Conservation (phyloP, 2,329 filamentous ascomycete species). For the Cryphonectria radicalis region DNA sequence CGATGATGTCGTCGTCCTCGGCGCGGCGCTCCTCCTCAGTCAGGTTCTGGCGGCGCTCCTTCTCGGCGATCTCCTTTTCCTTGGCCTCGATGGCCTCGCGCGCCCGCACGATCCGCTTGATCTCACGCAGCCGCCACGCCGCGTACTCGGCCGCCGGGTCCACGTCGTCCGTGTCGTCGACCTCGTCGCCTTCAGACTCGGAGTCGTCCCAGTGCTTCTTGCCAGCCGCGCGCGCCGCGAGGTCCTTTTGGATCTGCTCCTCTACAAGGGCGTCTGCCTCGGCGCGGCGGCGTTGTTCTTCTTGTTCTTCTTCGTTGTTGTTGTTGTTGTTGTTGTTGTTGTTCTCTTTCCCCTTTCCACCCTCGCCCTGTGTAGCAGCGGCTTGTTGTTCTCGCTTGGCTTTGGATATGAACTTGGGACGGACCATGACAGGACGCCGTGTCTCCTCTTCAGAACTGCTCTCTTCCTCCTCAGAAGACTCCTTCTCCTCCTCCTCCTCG, state of each 20-base stretch:
- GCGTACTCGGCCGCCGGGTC: conserved; percentile 88
- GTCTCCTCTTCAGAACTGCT: conserved; percentile 61
- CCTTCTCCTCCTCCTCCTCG: conserved; percentile 42
- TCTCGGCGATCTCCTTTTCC: conserved; percentile 85
- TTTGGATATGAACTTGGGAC: conserved; percentile 67
- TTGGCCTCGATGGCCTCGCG: conserved; percentile 81
- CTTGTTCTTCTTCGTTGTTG: conserved; percentile 50
- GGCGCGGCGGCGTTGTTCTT: conserved; percentile 69
- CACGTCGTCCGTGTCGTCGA: conserved; percentile 86
- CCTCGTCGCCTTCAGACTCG: conserved; percentile 67
- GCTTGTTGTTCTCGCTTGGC: conserved; percentile 38
- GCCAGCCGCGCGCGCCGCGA: conserved; percentile 72
- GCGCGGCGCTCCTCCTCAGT: conserved; percentile 83
- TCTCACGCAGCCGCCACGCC: conserved; percentile 91
- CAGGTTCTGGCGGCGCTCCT: conserved; percentile 85
- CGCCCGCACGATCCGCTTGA: conserved; percentile 85
- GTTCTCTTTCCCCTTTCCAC: conserved; percentile 33
- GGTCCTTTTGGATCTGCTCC: conserved; percentile 83
- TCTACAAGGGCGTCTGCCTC: conserved; percentile 81
- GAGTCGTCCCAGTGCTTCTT: conserved; percentile 87
- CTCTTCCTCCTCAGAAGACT: conserved; percentile 46
- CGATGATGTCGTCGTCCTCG: conserved; percentile 81
- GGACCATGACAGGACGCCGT: conserved; percentile 60
- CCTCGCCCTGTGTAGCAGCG: not conserved
- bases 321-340: conserved; percentile 37